Conservation (phyloP, 805 yeast genomes). For the Cyberlindnera petersonii region DNA sequence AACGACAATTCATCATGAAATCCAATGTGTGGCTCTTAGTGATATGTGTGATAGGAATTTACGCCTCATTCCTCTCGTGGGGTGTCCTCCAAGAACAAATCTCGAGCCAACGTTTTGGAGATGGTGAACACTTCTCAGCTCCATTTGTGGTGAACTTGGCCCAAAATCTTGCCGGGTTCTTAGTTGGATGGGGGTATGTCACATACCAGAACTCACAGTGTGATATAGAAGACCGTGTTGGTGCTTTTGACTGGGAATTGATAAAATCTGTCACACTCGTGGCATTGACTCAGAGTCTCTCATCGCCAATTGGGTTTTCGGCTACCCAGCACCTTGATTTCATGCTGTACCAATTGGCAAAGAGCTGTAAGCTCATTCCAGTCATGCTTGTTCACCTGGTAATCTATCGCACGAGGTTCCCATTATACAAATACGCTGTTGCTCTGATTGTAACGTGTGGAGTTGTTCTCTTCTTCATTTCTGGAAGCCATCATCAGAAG, state of each 20-base stretch:
- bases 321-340: constrained; percentile 82
- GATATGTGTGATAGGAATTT: constrained; percentile 58
- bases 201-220: constrained; percentile 21
- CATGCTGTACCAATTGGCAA: constrained; percentile 78
- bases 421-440: constrained; percentile 71
- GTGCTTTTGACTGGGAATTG: constrained; percentile 16
- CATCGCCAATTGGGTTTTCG: constrained; percentile 79
- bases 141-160: constrained; percentile 74
- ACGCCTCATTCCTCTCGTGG: constrained; percentile 87
- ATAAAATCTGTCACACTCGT: constrained; percentile 24
- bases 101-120: constrained; percentile 70
- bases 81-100: constrained; percentile 88
- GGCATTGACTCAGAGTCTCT: constrained; percentile 60
- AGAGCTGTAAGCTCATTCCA: constrained; percentile 91
- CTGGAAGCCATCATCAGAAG: constrained; percentile 33
- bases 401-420: constrained; percentile 67
- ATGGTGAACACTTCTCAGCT: constrained; percentile 55
- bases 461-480: constrained; percentile 71
- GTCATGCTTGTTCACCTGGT: constrained; percentile 82
- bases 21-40: constrained; percentile 16
- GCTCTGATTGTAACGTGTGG: constrained; percentile 80
- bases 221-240: constrained; percentile 6
- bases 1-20: no score
- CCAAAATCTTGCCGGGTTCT: constrained; percentile 70
- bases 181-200: constrained; percentile 63